Evolutionary conservation across 176 grass and related monocot species (phyloP).

Genomic region (Ampelocalamus luodianensis): DNA sequence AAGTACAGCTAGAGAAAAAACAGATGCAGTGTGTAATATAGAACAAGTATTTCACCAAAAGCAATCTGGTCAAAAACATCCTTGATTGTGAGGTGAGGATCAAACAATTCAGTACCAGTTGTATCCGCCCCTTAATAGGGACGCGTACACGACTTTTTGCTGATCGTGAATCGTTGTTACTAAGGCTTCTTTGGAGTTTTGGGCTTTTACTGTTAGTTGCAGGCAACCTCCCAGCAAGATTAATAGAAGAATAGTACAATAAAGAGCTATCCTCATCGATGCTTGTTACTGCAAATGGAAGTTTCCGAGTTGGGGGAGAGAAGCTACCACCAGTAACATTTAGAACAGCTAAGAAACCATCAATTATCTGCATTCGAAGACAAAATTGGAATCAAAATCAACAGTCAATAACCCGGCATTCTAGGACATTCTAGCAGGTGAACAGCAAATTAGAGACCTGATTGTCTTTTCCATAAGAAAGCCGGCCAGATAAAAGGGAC

Average conservation of each 20-base stretch:
- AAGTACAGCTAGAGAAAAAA: conserved; percentile 11
- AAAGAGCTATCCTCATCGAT: conserved; percentile 85
- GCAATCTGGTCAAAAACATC: neutral
- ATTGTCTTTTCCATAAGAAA: conserved; percentile 82
- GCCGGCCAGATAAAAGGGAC: conserved; percentile 88
- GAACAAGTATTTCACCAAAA: conserved; percentile 27
- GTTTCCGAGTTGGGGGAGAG: conserved; percentile 75
- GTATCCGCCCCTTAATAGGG: conserved; percentile 85
- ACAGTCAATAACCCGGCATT: conserved; percentile 10
- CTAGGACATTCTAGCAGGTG: conserved; percentile 11
- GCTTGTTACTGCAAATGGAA: conserved; percentile 89
- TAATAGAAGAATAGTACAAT: conserved; percentile 93
- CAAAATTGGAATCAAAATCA: conserved; percentile 43
- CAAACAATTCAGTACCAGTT: conserved; percentile 74
- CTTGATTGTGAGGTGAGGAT: conserved; percentile 12
- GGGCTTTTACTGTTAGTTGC: conserved; percentile 57
- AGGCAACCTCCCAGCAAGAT: conserved; percentile 69
- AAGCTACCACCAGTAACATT: conserved; percentile 86
- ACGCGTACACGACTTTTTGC: conserved; percentile 87
- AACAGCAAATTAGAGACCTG: conserved; percentile 63
- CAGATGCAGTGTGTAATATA: neutral
- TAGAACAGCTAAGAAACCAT: conserved; percentile 89
- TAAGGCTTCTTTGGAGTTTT: conserved; percentile 65
- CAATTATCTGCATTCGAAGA: conserved; percentile 69
- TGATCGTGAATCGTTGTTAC: conserved; percentile 79